These are phyloP conservation scores for Talaromyces liani DNA, from an alignment of 495 filamentous ascomycete species.

Conservation along the genomic window DNA sequence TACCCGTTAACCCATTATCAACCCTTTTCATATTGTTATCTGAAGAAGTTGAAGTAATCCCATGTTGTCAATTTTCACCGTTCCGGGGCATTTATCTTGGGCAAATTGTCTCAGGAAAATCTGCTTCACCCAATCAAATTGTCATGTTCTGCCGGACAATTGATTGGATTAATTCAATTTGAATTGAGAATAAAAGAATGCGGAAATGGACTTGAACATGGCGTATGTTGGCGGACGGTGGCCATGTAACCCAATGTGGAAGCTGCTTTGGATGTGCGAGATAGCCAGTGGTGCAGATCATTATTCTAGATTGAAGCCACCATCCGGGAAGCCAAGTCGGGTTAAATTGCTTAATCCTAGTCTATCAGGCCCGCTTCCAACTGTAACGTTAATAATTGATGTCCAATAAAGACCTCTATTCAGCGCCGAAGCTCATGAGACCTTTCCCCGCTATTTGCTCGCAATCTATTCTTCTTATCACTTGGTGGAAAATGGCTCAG, in stretches of 20 bases:
- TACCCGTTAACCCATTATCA: too few species aligned
- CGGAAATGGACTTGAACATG: not conserved
- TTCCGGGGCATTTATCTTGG: not conserved
- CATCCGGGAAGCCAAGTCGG: not conserved
- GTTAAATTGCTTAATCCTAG: not conserved
- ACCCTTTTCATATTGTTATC: too few species aligned
- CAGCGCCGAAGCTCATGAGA: not conserved
- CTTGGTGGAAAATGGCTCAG: not conserved
- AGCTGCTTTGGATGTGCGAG: not conserved
- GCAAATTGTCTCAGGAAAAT: not conserved
- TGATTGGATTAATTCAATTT: not conserved
- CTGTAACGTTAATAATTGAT: not conserved
- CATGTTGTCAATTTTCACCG: too few species aligned
- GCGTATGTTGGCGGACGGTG: not conserved
- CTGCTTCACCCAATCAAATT: not conserved
- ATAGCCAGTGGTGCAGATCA: not conserved
- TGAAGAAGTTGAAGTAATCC: too few species aligned
- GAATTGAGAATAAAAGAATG: not conserved
- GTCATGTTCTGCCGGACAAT: not conserved
- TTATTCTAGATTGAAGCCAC: not conserved
- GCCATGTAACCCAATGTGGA: not conserved
- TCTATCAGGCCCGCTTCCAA: not conserved
- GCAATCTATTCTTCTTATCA: not conserved
- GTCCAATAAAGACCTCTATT: not conserved
- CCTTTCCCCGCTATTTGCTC: not conserved